Evolutionary conservation across 805 yeast species (phyloP), one percentile per base, ranked within the genome.

Genomic region (Cyberlindnera maritima): DNA sequence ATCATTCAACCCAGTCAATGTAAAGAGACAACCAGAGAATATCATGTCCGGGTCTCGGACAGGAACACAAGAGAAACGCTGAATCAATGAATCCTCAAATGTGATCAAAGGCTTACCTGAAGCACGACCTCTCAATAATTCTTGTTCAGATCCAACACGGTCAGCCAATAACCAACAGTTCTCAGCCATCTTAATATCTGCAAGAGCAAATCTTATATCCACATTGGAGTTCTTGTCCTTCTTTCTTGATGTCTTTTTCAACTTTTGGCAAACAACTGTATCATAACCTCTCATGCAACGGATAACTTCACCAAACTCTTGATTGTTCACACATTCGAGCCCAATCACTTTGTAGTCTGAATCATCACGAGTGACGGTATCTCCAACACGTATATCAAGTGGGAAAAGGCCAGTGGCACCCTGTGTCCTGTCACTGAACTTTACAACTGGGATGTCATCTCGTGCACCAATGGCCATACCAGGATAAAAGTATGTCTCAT

Each of bases 221-320:
- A 51, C 51, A 15, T 38, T 14, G 36, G 12, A 39, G 23, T 41
- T n/a, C 53, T 52, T 29, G 42, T 57, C 56, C 15, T 48, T 50
- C 33, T 40, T 46, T 20, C 49, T 33, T 48, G 58, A 43, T 2
- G 15, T 18, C 23, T 41, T 50, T 36, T 42, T 47, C 20, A 61
- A 52, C 39, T 59, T 65, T 49, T 57, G 66, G 7, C 71, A 62
- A 50, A 66, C 64, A 2, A 80, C 75, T 0, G 71, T 66, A 57
- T 81, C 81, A 56, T 68, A 83, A 0, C 90, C 90, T 52, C 89
- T 66, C 47, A 80, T 69, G 58, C 89, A 83, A 41, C 70, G 62
- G 7, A 83, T 71, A 0, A 53, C 52, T 15, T 60, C 55, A 9
- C 49, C 51, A 8, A 61, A 56, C 2, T 54, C 48, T 10, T 38